Conservation (phyloP, 129 eudicot genomes). For the Tagetes patula region DNA sequence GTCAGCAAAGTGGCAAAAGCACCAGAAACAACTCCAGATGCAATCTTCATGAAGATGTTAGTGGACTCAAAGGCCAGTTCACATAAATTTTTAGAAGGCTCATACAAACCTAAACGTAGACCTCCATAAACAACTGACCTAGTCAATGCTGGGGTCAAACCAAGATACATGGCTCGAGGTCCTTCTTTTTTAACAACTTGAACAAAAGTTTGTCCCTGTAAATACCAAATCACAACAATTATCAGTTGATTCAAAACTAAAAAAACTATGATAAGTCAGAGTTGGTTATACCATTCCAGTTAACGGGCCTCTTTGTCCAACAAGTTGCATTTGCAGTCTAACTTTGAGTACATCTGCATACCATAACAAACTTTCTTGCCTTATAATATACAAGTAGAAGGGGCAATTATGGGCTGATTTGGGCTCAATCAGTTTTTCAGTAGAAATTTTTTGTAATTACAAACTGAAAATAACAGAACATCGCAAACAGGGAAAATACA, state of each 20-base stretch:
- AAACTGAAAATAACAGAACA: background rate
- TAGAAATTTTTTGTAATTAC: background rate
- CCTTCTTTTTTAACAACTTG: constrained; percentile 79
- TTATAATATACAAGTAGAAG: background rate
- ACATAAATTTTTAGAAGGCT: constrained; percentile 88
- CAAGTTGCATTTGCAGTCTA: constrained; percentile 96
- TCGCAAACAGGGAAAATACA: background rate
- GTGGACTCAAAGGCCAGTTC: constrained; percentile 97
- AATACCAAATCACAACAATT: constrained; percentile 10
- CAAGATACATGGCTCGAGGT: constrained; percentile 67
- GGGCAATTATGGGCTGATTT: background rate
- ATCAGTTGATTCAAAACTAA: constrained; percentile 1
- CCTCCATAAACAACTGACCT: constrained; percentile 99
- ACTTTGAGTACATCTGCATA: constrained; percentile 96
- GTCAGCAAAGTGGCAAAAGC: constrained; percentile 91
- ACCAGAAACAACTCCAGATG: constrained; percentile 97
- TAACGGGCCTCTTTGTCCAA: constrained; percentile 88
- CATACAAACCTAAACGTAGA: constrained; percentile 99
- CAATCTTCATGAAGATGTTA: constrained; percentile 91
- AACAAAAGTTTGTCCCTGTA: constrained; percentile 66
- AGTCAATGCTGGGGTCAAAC: constrained; percentile 83
- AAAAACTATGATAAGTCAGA: background rate
- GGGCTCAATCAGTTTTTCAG: background rate
- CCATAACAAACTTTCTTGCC: constrained; percentile 20
- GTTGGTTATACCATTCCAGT: constrained; percentile 64